Base-by-base conservation (phyloP, 2,329 filamentous ascomycete species). In the Colletotrichum karsti region DNA sequence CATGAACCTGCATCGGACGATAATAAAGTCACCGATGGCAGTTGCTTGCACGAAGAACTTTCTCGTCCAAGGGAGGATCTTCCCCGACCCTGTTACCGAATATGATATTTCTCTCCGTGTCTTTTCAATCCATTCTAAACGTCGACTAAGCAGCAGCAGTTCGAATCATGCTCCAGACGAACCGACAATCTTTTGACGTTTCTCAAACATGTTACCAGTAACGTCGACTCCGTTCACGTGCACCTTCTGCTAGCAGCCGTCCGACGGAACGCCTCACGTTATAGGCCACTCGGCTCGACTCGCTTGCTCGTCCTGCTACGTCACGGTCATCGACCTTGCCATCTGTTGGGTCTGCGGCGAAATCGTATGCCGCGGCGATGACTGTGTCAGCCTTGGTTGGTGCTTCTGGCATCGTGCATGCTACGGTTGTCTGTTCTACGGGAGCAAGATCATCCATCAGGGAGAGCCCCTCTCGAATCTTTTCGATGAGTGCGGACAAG, bases 331-430 rank as follows among this genome's bases (percentile, higher is more conserved):
- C 55, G 80, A 87, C 73, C 79, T 89, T 53, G 85, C 86, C 67
- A 84, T 89, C 57, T 89, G 84, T 75, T 89, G 79, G 87, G 85
- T 84, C 26, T 89, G 87, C 70, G 85, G 87, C 20, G 85, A 88
- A 74, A 75, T 87, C 46, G 81, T 89, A 12, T 81, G 82, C 37
- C 83, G 86, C 26, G 84, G 80, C 0, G 83, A 86, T 24, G 86
- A 88, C 65, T 85, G 84, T 69, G 84, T 89, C 42, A 88, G 85
- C 70, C 79, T 89, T n/a, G 86, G 86, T 0, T 89, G 84, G 87
- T 88, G 85, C 72, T 89, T 89, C 73, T 89, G 86, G 87, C 87
- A 89, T 72, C 79, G 80, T 41, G 79, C 76, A 1, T 89, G 86
- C 73, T 89, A 87, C 74, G 86, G 87, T 15, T 89, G 86, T 73